phyloP scores from a whole-genome alignment of 2,329 filamentous ascomycete genomes.

The Trichoderma lentiforme region DNA sequence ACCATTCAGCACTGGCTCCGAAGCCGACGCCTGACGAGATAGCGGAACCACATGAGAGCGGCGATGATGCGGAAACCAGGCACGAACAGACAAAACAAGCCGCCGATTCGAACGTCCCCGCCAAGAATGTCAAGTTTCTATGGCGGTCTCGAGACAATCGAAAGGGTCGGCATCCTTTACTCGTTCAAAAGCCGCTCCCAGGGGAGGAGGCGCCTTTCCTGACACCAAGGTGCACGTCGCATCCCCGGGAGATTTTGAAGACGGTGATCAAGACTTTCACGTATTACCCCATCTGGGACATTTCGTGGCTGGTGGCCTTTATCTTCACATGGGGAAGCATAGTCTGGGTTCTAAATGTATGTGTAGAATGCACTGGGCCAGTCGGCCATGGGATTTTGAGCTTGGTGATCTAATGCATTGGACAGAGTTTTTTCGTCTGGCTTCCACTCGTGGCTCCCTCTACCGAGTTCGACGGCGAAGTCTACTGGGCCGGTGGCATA shows the following conservation, averaged over 20 bases:
- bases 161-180: slow-evolving; percentile 39
- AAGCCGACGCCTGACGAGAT: neutral
- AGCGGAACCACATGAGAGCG: slow-evolving; percentile 3
- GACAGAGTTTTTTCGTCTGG: slow-evolving; percentile 61
- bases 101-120: neutral
- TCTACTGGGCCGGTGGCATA: slow-evolving; percentile 53
- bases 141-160: slow-evolving; percentile 44
- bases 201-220: slow-evolving; percentile 20
- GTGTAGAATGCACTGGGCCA: slow-evolving; percentile 34
- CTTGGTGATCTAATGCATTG: slow-evolving; percentile 36
- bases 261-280: slow-evolving; percentile 37
- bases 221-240: slow-evolving; percentile 26
- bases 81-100: neutral
- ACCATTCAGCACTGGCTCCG: neutral
- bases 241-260: slow-evolving; percentile 24
- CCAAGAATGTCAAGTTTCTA: slow-evolving; percentile 31
- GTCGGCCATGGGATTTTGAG: neutral
- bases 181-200: slow-evolving; percentile 26
- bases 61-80: slow-evolving; percentile 1
- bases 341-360: slow-evolving; percentile 22
- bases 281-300: slow-evolving; percentile 40
- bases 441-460: slow-evolving; percentile 53
- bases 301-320: slow-evolving; percentile 41
- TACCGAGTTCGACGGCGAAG: slow-evolving; percentile 53
- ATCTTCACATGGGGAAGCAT: slow-evolving; percentile 38